Evolutionary conservation across 345 rosid genomes (phyloP), one percentile per base, ranked within the genome.

Genomic region (Moricandia arvensis): DNA sequence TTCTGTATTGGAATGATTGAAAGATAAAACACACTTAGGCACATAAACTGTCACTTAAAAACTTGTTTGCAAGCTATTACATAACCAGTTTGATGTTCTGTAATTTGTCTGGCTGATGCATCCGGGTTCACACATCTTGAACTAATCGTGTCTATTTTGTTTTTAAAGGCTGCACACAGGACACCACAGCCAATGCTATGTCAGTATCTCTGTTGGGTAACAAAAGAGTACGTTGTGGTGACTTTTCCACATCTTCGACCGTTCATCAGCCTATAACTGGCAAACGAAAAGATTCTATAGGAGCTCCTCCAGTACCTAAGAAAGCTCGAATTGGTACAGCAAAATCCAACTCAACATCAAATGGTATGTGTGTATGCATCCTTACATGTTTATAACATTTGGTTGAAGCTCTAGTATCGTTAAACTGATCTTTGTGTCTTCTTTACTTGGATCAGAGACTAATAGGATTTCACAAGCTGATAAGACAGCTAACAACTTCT

Each of bases 241-340:
- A 70, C 35, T 21, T 65, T 26, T 64, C 84, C 9, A 47, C 87
- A 13, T 85, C 82, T 5, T 66, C 33, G 59, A 38, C 76, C 29
- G 81, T 15, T 69, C 83, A 68, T 59, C 65, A 16, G 24, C 49
- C 85, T 60, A 43, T 68, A 54, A 76, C 85, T 7, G 78, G 84
- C 75, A 94, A 91, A 75, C 80, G 93, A 81, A 77, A 80, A 16
- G 61, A 34, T 77, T 79, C 66, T 15, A 5, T 9, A 3, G 84
- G 79, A 76, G 86, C 79, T 34, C 83, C 82, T 66, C 80, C 67
- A 5, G 76, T 67, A 58, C 74, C 79, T 57, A 90, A 86, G 86
- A 91, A 71, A 80, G 55, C 84, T 24, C 83, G 88, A 16, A 66
- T 24, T 30, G 79, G 72, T 78, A 47, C 74, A 29, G 59, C 84